Conservation (phyloP, 73 alveolate species). For the Paraurostyla sp. region DNA sequence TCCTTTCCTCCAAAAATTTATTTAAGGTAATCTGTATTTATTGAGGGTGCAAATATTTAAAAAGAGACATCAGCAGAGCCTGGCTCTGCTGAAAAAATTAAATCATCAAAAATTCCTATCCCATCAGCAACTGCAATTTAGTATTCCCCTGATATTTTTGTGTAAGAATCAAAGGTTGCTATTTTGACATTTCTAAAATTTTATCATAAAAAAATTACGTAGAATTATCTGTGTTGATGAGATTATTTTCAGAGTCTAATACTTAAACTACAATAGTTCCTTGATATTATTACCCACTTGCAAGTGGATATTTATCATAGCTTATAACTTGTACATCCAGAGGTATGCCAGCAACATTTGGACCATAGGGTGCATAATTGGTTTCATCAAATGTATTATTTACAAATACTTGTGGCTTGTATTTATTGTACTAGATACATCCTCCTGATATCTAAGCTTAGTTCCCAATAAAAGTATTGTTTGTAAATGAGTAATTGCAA, state of each 20-base stretch:
- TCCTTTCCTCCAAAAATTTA: not conserved
- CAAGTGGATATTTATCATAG: not conserved
- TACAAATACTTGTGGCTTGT: not conserved
- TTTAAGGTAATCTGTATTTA: not conserved
- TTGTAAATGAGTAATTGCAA: not conserved
- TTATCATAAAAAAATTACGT: not conserved
- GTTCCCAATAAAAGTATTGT: not conserved
- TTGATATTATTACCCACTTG: slow-evolving; percentile 1
- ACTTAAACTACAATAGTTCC: not conserved
- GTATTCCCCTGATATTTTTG: not conserved
- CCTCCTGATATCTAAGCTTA: slow-evolving; percentile 10
- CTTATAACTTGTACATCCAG: not conserved
- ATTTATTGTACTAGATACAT: not conserved
- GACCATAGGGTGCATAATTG: slow-evolving; percentile 20
- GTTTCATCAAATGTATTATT: not conserved
- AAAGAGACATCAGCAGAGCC: not conserved
- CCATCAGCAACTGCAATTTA: not conserved
- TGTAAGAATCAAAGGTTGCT: not conserved
- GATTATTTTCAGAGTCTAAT: not conserved
- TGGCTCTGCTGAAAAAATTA: not conserved
- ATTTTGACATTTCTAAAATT: not conserved
- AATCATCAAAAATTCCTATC: not conserved
- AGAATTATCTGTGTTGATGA: not conserved
- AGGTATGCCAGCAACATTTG: not conserved
- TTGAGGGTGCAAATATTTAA: slow-evolving; percentile 12